phyloP scores from a whole-genome alignment of 1,284 basidiomycete genomes.

The Cryptococcus maquisensis region DNA sequence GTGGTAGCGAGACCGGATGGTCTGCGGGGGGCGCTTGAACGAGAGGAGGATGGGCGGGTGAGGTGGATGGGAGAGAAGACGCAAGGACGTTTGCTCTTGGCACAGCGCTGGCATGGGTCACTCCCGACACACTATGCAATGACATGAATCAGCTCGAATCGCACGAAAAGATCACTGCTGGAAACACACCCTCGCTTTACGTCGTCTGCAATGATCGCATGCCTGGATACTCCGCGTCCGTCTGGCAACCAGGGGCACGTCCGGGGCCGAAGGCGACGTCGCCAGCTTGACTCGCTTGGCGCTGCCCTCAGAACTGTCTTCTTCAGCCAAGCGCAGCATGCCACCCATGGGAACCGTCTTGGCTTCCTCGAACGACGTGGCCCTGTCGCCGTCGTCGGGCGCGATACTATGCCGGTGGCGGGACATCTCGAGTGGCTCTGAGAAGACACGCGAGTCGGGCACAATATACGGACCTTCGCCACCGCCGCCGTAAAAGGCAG shows the following conservation, averaged over 20 bases:
- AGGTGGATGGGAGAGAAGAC: background rate
- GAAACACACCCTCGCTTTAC: background rate
- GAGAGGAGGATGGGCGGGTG: background rate
- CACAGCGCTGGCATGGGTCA: background rate
- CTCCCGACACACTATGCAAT: background rate
- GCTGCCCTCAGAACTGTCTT: background rate
- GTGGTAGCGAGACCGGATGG: background rate
- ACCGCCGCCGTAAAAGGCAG: too few species aligned
- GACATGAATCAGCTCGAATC: background rate
- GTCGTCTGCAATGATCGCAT: background rate
- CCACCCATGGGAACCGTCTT: background rate
- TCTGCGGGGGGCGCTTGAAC: background rate
- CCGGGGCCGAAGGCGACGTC: background rate
- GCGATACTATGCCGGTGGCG: background rate
- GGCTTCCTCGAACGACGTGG: background rate
- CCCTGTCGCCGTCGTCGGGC: background rate
- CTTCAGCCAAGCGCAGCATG: background rate
- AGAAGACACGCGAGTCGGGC: background rate
- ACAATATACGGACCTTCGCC: too few species aligned
- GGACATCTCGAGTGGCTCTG: background rate
- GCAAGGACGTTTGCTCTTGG: background rate
- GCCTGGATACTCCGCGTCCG: background rate
- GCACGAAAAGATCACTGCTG: background rate
- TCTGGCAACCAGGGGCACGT: background rate
- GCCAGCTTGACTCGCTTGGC: background rate